Evolutionary conservation across 345 rosid species (phyloP), one percentile per base, ranked within the genome.

Genomic region (Citrus medica): DNA sequence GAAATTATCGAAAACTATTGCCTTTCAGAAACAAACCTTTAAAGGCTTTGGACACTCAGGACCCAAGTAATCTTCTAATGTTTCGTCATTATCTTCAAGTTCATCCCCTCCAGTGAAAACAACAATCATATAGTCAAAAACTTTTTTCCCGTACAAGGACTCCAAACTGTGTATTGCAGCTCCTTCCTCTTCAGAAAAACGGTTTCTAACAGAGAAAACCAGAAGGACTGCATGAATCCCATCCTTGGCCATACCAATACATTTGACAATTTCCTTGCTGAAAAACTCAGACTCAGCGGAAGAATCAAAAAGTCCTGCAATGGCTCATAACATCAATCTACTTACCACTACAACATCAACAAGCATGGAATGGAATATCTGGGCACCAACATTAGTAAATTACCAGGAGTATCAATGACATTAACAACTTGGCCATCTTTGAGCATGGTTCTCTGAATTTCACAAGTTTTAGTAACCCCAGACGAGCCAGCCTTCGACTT

Each of bases 391-490:
- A 13, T 30, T 28, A 14, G 28, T 12, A 9, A 5, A 17, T 7
- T 86, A 95, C 99, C 98, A 71, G 98, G 99, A 80, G 98, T 95
- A 73, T 93, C 98, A 30, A 95, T 86, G 67, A 95, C 99, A 84
- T 90, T 93, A 78, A 95, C 70, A 38, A 86, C 77, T 61, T 91
- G 98, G 8, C 97, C 97, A 84, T 90, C 92, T 69, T 73, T 80
- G 51, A 87, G 79, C 1, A 78, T 80, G 61, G 92, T 84, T 64
- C 65, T 81, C 70, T 90, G 90, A 86, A 91, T 82, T 82, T 93
- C 91, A 63, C 90, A 92, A 19, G 92, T 89, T 53, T 86, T 33
- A 33, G 37, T 33, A 33, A 5, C 37, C 6, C 37, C 37, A 33
- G 7, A 33, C 7, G 37, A 33, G 37, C 37, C 37, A 33, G 37